These are phyloP conservation scores for Misopates orontium DNA, from an alignment of 257 asterid genomes.

Conservation along the genomic window DNA sequence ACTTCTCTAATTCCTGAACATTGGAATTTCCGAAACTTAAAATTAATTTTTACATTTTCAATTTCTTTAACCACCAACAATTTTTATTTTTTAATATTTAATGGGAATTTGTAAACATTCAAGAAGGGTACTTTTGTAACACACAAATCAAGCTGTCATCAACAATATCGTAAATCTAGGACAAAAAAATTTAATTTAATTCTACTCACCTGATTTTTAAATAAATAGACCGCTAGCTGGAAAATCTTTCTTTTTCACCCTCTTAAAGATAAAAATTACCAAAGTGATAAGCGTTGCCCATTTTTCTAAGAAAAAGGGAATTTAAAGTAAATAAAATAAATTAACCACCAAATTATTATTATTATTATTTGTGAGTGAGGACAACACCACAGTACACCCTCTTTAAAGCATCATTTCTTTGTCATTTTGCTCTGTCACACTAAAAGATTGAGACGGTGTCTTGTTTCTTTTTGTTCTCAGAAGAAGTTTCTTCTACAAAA, in stretches of 20 bases:
- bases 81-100: slow-evolving; percentile 1
- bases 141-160: slow-evolving; percentile 49
- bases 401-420: slow-evolving; percentile 36
- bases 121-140: slow-evolving; percentile 46
- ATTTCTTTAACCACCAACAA: background rate
- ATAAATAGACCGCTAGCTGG: slow-evolving; percentile 37
- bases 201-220: background rate
- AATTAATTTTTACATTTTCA: background rate
- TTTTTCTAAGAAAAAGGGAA: slow-evolving; percentile 17
- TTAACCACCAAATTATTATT: slow-evolving; percentile 11
- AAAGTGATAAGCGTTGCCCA: slow-evolving; percentile 26
- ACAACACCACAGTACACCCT: slow-evolving; percentile 20
- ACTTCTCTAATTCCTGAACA: slow-evolving; percentile 21
- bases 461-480: slow-evolving; percentile 11
- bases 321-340: slow-evolving; percentile 13
- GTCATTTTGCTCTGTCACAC: slow-evolving; percentile 33
- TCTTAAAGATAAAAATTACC: slow-evolving; percentile 7
- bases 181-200: slow-evolving; percentile 27
- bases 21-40: slow-evolving; percentile 43
- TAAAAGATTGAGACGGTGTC: slow-evolving; percentile 26
- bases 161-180: slow-evolving; percentile 58
- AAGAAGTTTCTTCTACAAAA: slow-evolving; percentile 21
- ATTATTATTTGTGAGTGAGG: slow-evolving; percentile 12
- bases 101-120: slow-evolving; percentile 18
- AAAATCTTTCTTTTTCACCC: slow-evolving; percentile 13